A percentile compares a stretch with the other conserved stretches of the same genome.
Evolutionary conservation across 192 early-diverging fungal species (phyloP).

Genomic region (Diversispora epigaea): DNA sequence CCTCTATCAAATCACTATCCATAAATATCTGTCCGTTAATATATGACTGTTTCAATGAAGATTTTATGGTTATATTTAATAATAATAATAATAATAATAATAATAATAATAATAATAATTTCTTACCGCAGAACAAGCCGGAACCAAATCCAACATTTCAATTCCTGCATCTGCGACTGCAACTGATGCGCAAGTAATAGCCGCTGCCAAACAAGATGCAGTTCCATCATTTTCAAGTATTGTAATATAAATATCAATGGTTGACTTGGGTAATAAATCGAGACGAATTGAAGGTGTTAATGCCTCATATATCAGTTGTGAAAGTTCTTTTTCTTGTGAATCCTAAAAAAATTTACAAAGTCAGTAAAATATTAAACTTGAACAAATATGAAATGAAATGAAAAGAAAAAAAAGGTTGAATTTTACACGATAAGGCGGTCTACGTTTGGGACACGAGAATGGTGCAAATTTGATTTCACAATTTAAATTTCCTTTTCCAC

Average conservation of each 20-base stretch:
- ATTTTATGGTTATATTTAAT: constrained; percentile 9
- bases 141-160: constrained; percentile 81
- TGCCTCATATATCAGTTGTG: constrained; percentile 60
- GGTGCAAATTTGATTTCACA: constrained; percentile 80
- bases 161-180: constrained; percentile 82
- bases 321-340: constrained; percentile 65
- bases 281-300: constrained; percentile 71
- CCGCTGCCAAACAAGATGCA: constrained; percentile 61
- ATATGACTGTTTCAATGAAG: constrained; percentile 25
- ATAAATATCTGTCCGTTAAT: constrained; percentile 43
- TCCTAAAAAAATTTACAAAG: constrained; percentile 42
- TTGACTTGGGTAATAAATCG: constrained; percentile 70
- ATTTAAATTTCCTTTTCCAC: constrained; percentile 57
- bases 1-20: constrained; percentile 61
- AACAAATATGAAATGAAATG: constrained; percentile 22
- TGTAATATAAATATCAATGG: constrained; percentile 68
- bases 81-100: too few relatives aligned
- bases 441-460: constrained; percentile 63
- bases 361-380: constrained; percentile 25
- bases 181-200: constrained; percentile 64
- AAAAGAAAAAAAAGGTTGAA: not conserved
- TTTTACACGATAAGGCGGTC: constrained; percentile 48
- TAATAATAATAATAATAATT: not conserved
- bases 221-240: constrained; percentile 72
- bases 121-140: constrained; percentile 67